phyloP scores from a whole-genome alignment of 31 red algal species.

The Endocladia muricata region DNA sequence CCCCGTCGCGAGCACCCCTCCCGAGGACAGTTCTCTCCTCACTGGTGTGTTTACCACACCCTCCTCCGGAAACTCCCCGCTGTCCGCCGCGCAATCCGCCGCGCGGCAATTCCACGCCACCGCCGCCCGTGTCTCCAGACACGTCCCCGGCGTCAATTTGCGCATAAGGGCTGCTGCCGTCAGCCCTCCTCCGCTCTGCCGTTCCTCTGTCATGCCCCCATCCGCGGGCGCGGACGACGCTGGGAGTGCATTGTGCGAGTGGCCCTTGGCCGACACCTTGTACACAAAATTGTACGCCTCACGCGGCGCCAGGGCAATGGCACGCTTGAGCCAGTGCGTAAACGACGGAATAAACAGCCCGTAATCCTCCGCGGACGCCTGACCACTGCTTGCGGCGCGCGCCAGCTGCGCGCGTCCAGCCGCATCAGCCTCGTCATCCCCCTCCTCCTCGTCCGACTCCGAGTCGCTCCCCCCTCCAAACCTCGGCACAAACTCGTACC shows the following conservation, averaged over 20 bases:
- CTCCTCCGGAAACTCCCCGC: neutral
- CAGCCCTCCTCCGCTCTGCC: neutral
- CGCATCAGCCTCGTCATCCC: neutral
- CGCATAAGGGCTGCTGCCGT: neutral
- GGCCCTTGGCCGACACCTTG: conserved; percentile 21
- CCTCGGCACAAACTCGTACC: conserved; percentile 50
- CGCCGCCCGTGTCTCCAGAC: conserved; percentile 39
- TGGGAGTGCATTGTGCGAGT: neutral
- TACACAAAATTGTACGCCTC: conserved; percentile 73
- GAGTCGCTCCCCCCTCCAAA: conserved; percentile 9
- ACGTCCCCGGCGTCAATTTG: neutral
- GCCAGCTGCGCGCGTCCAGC: neutral
- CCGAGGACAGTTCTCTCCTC: conserved; percentile 37
- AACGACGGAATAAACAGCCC: conserved; percentile 58
- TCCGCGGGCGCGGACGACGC: neutral
- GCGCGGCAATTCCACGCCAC: conserved; percentile 62
- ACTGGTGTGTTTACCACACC: neutral
- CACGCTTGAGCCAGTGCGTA: conserved; percentile 20
- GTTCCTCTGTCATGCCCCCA: neutral
- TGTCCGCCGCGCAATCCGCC: neutral
- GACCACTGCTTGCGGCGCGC: neutral
- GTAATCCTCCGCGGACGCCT: neutral
- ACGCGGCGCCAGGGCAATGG: conserved; percentile 33
- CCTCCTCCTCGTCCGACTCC: neutral
- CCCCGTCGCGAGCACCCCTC: conserved; percentile 57